phyloP scores from a whole-genome alignment of 805 yeast genomes.

The Dipodascus geniculatus region DNA sequence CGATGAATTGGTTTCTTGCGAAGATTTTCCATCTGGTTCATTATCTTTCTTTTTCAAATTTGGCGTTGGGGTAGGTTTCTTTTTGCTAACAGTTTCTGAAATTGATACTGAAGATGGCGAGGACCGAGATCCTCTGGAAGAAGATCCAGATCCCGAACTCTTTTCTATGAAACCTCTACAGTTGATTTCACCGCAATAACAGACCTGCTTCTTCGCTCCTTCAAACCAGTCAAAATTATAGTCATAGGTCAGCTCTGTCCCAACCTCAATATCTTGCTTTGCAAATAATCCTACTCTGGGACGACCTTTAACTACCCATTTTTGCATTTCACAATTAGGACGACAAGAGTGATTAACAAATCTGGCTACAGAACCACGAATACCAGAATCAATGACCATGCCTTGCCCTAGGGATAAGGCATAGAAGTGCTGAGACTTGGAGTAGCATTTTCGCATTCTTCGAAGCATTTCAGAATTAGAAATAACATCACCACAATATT shows the following conservation, averaged over 20 bases:
- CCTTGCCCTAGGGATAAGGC: conserved; percentile 34
- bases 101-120: too few species aligned
- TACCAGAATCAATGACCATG: conserved; percentile 34
- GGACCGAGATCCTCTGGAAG: conserved; percentile 1
- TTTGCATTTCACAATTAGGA: conserved; percentile 38
- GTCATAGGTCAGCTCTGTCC: conserved; percentile 37
- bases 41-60: too few species aligned
- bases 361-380: conserved; percentile 36
- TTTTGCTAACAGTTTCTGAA: too few species aligned
- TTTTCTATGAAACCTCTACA: conserved; percentile 30
- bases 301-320: conserved; percentile 34
- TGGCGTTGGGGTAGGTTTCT: too few species aligned
- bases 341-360: conserved; percentile 40
- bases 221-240: conserved; percentile 37
- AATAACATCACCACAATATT: conserved; percentile 40
- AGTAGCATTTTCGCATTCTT: conserved; percentile 27
- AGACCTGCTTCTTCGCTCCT: conserved; percentile 32
- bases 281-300: conserved; percentile 39
- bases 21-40: too few species aligned
- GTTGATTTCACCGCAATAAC: conserved; percentile 32
- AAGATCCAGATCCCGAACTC: conserved; percentile 2
- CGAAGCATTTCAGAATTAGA: conserved; percentile 29
- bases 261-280: conserved; percentile 26
- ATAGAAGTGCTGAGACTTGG: conserved; percentile 26
- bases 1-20: too few species aligned